Conservation (phyloP, 2,329 filamentous ascomycete species). For the Xylaria sp. region DNA sequence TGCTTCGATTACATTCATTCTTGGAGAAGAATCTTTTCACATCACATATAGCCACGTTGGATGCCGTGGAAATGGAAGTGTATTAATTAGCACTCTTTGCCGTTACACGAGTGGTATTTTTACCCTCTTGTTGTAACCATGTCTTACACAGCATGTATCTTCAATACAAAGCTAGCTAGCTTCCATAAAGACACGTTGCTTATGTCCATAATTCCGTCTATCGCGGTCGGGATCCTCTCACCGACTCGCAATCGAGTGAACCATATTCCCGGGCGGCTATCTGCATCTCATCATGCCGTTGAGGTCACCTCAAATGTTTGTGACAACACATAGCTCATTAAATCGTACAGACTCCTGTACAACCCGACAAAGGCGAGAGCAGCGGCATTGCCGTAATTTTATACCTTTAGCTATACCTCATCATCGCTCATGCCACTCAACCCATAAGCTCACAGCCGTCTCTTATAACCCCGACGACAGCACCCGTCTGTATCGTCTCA, state of each 20-base stretch:
- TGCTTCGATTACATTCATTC: too few species aligned
- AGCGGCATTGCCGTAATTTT: too few species aligned
- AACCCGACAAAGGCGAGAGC: too few species aligned
- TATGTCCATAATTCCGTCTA: neutral
- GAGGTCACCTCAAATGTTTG: neutral
- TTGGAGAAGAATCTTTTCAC: too few species aligned
- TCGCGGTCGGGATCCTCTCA: neutral
- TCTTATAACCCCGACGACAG: constrained; percentile 86
- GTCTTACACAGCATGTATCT: neutral
- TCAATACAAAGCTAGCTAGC: neutral
- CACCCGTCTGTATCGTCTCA: constrained; percentile 89
- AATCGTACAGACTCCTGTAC: neutral
- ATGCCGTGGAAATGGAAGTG: too few species aligned
- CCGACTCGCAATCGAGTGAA: neutral
- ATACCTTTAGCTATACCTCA: neutral
- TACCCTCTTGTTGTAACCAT: neutral
- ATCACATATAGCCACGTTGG: too few species aligned
- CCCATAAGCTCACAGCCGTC: constrained; percentile 78
- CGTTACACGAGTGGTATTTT: neutral
- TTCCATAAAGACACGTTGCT: too few species aligned
- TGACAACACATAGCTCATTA: neutral
- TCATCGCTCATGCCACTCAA: constrained; percentile 28
- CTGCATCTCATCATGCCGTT: neutral
- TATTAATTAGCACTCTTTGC: neutral
- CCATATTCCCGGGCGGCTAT: neutral